Evolutionary conservation across 768 basidiomycete species (phyloP).

Genomic region (Leccinum subtestaceum): DNA sequence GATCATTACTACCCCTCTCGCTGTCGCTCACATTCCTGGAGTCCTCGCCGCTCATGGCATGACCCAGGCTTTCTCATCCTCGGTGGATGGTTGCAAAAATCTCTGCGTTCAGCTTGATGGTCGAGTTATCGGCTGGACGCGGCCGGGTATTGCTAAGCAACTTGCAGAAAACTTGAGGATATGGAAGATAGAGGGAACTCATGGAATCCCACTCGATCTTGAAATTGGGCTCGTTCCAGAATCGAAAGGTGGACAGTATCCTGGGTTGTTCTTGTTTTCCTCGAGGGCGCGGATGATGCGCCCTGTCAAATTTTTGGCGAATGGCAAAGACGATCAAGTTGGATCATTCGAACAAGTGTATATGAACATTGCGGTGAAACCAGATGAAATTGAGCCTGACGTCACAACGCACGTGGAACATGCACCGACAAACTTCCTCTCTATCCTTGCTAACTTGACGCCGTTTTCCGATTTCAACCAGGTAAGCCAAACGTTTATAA

Average conservation of each 20-base stretch:
- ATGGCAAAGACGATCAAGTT: slow-evolving; percentile 84
- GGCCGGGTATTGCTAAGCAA: slow-evolving; percentile 64
- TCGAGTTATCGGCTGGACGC: slow-evolving; percentile 90
- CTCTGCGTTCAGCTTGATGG: slow-evolving; percentile 95
- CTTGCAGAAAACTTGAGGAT: slow-evolving; percentile 84
- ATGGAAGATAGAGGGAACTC: slow-evolving; percentile 89
- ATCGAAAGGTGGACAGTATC: slow-evolving; percentile 93
- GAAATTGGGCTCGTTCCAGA: slow-evolving; percentile 91
- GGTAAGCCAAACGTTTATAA: slow-evolving; percentile 41
- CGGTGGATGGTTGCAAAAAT: slow-evolving; percentile 78
- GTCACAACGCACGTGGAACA: slow-evolving; percentile 92
- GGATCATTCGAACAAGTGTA: slow-evolving; percentile 99
- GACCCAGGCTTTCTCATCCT: slow-evolving; percentile 82
- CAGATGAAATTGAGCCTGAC: slow-evolving; percentile 74
- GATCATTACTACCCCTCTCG: slow-evolving; percentile 75
- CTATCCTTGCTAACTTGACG: slow-evolving; percentile 94
- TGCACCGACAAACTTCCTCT: slow-evolving; percentile 91
- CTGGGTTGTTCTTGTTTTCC: slow-evolving; percentile 91
- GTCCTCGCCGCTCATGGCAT: slow-evolving; percentile 88
- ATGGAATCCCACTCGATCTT: slow-evolving; percentile 85
- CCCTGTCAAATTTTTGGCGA: slow-evolving; percentile 87
- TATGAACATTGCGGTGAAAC: slow-evolving; percentile 94
- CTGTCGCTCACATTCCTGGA: slow-evolving; percentile 74
- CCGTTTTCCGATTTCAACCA: slow-evolving; percentile 99
- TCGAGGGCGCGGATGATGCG: slow-evolving; percentile 93